Conservation (phyloP, 805 yeast species). For the Kodamaea lidongshanica region DNA sequence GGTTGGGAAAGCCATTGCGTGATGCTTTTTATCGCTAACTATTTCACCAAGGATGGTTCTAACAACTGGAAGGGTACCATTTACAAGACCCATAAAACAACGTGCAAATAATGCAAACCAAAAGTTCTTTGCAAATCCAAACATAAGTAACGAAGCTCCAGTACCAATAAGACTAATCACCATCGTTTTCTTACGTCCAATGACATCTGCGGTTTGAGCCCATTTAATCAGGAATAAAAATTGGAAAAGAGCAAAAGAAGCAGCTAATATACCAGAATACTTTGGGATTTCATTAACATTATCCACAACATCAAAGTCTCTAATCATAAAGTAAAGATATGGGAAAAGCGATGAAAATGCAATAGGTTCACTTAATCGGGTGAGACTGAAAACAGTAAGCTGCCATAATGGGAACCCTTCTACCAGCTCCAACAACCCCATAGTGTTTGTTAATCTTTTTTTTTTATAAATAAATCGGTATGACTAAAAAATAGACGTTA, state of each 20-base stretch:
- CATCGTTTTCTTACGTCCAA: slow-evolving; percentile 26
- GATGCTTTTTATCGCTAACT: slow-evolving; percentile 25
- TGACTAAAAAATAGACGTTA: too few species aligned
- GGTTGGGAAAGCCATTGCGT: slow-evolving; percentile 25
- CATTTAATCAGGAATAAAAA: slow-evolving; percentile 22
- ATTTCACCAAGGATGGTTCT: slow-evolving; percentile 29
- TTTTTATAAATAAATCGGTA: too few species aligned
- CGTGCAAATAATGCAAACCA: slow-evolving; percentile 26
- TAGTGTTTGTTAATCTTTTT: too few species aligned
- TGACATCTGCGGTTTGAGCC: slow-evolving; percentile 24
- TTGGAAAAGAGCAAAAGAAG: slow-evolving; percentile 20
- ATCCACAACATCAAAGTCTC: slow-evolving; percentile 18
- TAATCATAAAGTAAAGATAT: slow-evolving; percentile 15
- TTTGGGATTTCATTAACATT: slow-evolving; percentile 16
- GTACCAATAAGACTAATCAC: slow-evolving; percentile 23
- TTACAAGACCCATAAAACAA: slow-evolving; percentile 22
- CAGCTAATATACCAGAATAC: slow-evolving; percentile 18
- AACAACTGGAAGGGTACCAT: slow-evolving; percentile 28
- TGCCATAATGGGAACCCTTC: slow-evolving; percentile 18
- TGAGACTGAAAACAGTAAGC: slow-evolving; percentile 16
- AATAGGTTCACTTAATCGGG: slow-evolving; percentile 12
- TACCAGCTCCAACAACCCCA: slow-evolving; percentile 11
- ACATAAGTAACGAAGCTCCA: slow-evolving; percentile 18
- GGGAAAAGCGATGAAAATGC: slow-evolving; percentile 13
- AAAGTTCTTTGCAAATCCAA: slow-evolving; percentile 26